These are phyloP conservation scores for Neurospora discreta DNA, from an alignment of 495 filamentous ascomycete species.

Conservation along the genomic window DNA sequence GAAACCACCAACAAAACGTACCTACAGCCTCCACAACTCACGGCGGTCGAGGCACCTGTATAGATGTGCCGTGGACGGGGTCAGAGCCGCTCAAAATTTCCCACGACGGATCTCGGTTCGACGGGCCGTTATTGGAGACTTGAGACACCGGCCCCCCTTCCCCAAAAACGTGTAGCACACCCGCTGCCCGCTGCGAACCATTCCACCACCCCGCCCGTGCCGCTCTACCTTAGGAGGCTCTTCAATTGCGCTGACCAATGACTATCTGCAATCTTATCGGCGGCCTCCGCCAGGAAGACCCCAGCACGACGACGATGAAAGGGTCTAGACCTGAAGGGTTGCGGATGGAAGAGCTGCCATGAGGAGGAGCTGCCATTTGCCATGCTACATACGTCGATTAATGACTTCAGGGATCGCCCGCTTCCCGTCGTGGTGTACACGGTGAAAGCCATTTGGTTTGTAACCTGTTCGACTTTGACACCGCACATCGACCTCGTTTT, in stretches of 20 bases:
- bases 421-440: not conserved
- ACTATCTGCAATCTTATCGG: not conserved
- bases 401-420: not conserved
- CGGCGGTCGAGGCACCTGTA: not conserved
- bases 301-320: not conserved
- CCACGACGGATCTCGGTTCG: not conserved
- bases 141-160: not conserved
- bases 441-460: not conserved
- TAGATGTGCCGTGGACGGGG: not conserved
- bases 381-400: not conserved
- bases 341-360: not conserved
- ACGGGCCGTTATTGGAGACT: not conserved
- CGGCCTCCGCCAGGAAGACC: not conserved
- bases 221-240: not conserved
- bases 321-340: not conserved
- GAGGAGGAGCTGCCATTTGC: not conserved
- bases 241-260: not conserved
- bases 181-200: not conserved
- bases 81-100: not conserved
- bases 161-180: not conserved
- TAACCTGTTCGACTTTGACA: not conserved
- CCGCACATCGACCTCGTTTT: not conserved
- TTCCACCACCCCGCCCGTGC: not conserved
- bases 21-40: not conserved
- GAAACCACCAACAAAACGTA: not conserved